These are phyloP conservation scores for Trametes maxima DNA, from an alignment of 768 basidiomycete species.

Conservation along the genomic window DNA sequence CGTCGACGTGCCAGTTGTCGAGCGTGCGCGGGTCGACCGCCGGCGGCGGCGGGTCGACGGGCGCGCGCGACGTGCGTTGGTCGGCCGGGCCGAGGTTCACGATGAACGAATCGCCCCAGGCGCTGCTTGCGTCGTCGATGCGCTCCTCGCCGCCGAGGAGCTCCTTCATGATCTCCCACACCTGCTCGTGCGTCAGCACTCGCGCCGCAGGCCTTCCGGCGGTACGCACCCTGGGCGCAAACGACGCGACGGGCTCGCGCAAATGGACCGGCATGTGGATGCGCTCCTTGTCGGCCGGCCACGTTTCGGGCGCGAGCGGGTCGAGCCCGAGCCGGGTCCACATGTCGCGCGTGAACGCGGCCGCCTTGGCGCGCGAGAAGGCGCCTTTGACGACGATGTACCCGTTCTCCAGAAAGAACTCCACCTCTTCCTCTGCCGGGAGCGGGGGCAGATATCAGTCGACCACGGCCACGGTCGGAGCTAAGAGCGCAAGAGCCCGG, in stretches of 20 bases:
- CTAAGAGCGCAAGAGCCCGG: too few relatives aligned
- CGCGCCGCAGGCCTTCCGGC: neutral
- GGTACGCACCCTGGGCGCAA: slow-evolving; percentile 51
- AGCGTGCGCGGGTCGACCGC: slow-evolving; percentile 44
- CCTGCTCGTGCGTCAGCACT: slow-evolving; percentile 34
- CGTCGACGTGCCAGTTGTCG: slow-evolving; percentile 67
- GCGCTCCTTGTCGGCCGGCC: slow-evolving; percentile 45
- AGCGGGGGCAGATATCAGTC: too few relatives aligned
- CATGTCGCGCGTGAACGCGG: slow-evolving; percentile 50
- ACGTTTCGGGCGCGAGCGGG: slow-evolving; percentile 56
- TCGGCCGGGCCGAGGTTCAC: slow-evolving; percentile 57
- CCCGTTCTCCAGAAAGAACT: slow-evolving; percentile 58
- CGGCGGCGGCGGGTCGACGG: slow-evolving; percentile 21
- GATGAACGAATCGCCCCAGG: slow-evolving; percentile 64
- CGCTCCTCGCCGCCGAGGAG: slow-evolving; percentile 62
- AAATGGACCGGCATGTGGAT: slow-evolving; percentile 59
- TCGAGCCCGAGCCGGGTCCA: slow-evolving; percentile 57
- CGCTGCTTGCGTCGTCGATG: slow-evolving; percentile 48
- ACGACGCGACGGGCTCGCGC: slow-evolving; percentile 47
- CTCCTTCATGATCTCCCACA: slow-evolving; percentile 63
- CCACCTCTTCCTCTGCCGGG: slow-evolving; percentile 46
- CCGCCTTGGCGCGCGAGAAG: slow-evolving; percentile 54
- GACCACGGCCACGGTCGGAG: too few relatives aligned
- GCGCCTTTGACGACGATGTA: slow-evolving; percentile 55
- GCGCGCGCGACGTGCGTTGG: neutral